Evolutionary conservation across 129 eudicot genomes (phyloP), one percentile per base, ranked within the genome.

Genomic region (Centella asiatica): DNA sequence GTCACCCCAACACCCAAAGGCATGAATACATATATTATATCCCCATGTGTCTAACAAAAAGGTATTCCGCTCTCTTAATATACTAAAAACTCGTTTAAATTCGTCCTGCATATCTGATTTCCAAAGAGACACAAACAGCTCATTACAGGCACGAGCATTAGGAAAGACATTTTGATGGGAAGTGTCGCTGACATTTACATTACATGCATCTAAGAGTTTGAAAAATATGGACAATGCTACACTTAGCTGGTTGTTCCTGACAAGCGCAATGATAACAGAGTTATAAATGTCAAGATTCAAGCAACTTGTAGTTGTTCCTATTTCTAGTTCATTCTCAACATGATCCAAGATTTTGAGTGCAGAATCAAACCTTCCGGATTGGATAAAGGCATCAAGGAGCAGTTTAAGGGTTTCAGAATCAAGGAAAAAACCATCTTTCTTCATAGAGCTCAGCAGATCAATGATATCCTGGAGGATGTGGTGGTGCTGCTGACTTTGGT

Each of bases 1-100:
- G 27, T 90, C 90, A 40, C 98, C 98, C 95, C 94, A 90, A 74
- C 81, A 77, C 34, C 95, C 98, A 51, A 90, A 81, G 47, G 82
- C 79, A 65, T 86, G 90, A 57, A 90, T 90, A 51, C 98, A 90
- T 51, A 87, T 80, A 68, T 90, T 90, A 65, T 83, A 90, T 20
- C 95, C 95, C 89, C 82, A 70, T n/a, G 72, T 71, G 63, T 87
- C 88, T 47, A 82, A 47, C 4, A 87, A 89, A 46, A 77, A 87
- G 44, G 4, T 4, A 8, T 53, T 71, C 70, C 73, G 77, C 55
- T 59, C 80, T 24, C 90, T 81, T 34, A 82, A 67, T 67, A 72
- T 83, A 55, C 52, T 65, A 58, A 74, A 90, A 42, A 82, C 90
- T 55, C 32, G 64, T 37, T 50, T 75, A 55, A 90, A 90, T 49